Evolutionary conservation across 495 filamentous ascomycete genomes (phyloP), one percentile per base, ranked within the genome.

Genomic region (Lepidopterella palustris): DNA sequence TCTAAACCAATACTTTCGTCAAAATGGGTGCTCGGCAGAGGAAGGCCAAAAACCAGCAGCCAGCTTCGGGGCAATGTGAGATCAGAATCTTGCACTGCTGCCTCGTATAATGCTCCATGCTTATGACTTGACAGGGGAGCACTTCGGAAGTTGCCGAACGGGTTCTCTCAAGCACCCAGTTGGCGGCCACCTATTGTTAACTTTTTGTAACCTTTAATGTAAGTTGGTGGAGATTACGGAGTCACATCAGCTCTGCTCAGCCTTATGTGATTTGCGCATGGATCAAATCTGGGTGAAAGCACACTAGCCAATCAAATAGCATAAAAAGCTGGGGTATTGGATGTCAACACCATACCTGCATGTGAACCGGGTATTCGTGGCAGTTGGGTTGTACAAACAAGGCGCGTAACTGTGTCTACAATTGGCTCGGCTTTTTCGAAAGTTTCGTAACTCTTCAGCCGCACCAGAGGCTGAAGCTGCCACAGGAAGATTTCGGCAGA

Each of bases 231-330:
- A 27, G 47, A 27, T 50, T 50, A 13, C 24, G 47, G 47, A 25
- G 47, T 50, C 47, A 50, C 21, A 25, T 50, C 47, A 50, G 47
- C 47, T 50, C 0, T 42, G 47, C 47, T 50, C 47, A 50, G 47
- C 20, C 47, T 25, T 50, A 49, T 24, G 47, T 24, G 47, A 50
- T 27, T 50, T 50, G 21, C 23, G 47, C 47, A n/a, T n/a, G n/a
- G n/a, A n/a, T n/a, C n/a, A n/a, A n/a, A n/a, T n/a, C n/a, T n/a
- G n/a, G n/a, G n/a, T n/a, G n/a, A n/a, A n/a, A n/a, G n/a, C n/a
- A n/a, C n/a, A n/a, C n/a, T n/a, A n/a, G n/a, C n/a, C n/a, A n/a
- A n/a, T n/a, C n/a, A n/a, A n/a, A n/a, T n/a, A n/a, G n/a, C n/a
- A n/a, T n/a, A n/a, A n/a, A n/a, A n/a, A n/a, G n/a, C n/a, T n/a